Percentiles rank a stretch among this genome's conserved stretches.
phyloP scores from a whole-genome alignment of 2,329 filamentous ascomycete species.

The Pestalotiopsis sp. region DNA sequence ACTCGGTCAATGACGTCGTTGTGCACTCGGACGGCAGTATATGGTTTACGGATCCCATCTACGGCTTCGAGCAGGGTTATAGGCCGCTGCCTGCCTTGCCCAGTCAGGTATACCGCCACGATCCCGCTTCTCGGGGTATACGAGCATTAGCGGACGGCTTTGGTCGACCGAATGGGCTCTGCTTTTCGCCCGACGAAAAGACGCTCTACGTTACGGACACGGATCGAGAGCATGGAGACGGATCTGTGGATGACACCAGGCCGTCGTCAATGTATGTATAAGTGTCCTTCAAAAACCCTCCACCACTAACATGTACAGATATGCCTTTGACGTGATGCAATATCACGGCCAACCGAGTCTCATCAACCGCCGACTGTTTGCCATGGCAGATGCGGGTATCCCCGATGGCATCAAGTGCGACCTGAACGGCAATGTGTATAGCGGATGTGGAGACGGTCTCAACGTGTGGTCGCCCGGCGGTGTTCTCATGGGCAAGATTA shows the following conservation, averaged over 20 bases:
- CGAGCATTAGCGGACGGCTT: constrained; percentile 51
- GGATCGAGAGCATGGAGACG: constrained; percentile 32
- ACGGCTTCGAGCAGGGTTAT: constrained; percentile 50
- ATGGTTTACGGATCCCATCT: constrained; percentile 54
- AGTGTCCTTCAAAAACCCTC: constrained; percentile 5
- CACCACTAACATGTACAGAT: constrained; percentile 19
- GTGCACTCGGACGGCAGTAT: constrained; percentile 43
- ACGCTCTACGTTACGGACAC: constrained; percentile 49
- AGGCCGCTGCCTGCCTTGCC: constrained; percentile 45
- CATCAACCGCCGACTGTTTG: constrained; percentile 51
- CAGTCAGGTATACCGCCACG: constrained; percentile 50
- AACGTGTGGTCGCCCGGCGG: constrained; percentile 50
- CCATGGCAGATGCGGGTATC: constrained; percentile 48
- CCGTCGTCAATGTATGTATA: constrained; percentile 29
- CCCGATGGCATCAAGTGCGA: constrained; percentile 53
- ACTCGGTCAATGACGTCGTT: constrained; percentile 52
- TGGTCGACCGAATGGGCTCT: constrained; percentile 47
- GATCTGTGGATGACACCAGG: constrained; percentile 28
- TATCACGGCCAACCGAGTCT: constrained; percentile 39
- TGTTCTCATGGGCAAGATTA: constrained; percentile 46
- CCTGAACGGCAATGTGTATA: constrained; percentile 48
- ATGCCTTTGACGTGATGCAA: constrained; percentile 36
- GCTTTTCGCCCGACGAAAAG: constrained; percentile 47
- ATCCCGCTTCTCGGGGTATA: constrained; percentile 39
- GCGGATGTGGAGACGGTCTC: constrained; percentile 51